Evolutionary conservation across 2,329 filamentous ascomycete genomes (phyloP).

Genomic region (Podosphaera aphanis): DNA sequence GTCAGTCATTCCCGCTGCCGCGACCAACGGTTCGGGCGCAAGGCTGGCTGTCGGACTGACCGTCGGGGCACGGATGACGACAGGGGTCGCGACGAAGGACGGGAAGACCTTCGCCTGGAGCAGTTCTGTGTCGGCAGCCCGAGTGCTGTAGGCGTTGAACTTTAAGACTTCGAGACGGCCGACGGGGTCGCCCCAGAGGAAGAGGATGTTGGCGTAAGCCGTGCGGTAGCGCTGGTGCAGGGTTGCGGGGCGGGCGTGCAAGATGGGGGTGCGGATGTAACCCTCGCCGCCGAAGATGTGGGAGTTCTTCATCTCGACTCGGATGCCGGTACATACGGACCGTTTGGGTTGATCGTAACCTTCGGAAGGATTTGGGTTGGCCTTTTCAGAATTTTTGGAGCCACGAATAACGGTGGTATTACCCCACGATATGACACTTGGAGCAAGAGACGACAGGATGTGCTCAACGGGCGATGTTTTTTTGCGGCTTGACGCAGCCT

Average conservation of each 20-base stretch:
- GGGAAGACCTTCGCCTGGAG: not conserved
- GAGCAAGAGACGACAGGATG: conserved; percentile 29
- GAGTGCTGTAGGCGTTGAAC: conserved; percentile 25
- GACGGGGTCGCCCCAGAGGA: conserved; percentile 39
- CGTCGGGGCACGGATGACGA: not conserved
- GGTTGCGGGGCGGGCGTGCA: conserved; percentile 25
- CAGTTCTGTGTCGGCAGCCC: not conserved
- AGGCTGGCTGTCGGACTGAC: not conserved
- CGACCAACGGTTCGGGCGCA: not conserved
- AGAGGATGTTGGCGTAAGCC: conserved; percentile 44
- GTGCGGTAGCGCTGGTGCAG: conserved; percentile 37
- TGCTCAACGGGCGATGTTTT: conserved; percentile 38
- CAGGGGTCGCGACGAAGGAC: not conserved
- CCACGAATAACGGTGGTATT: conserved; percentile 18
- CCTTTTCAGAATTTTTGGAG: conserved; percentile 13
- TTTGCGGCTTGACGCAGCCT: conserved; percentile 23
- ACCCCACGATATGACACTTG: conserved; percentile 18
- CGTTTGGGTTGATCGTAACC: conserved; percentile 11
- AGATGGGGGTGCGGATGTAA: conserved; percentile 33
- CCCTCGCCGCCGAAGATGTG: conserved; percentile 46
- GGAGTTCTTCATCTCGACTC: conserved; percentile 33
- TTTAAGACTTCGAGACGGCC: conserved; percentile 44
- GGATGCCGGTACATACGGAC: conserved; percentile 13
- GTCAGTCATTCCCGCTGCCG: conserved; percentile 7
- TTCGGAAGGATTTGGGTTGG: conserved; percentile 12